A percentile compares a stretch with the other conserved stretches of the same genome.
These are phyloP conservation scores for Metarhizium humberi DNA, from an alignment of 2,329 filamentous ascomycete species.

Conservation along the genomic window DNA sequence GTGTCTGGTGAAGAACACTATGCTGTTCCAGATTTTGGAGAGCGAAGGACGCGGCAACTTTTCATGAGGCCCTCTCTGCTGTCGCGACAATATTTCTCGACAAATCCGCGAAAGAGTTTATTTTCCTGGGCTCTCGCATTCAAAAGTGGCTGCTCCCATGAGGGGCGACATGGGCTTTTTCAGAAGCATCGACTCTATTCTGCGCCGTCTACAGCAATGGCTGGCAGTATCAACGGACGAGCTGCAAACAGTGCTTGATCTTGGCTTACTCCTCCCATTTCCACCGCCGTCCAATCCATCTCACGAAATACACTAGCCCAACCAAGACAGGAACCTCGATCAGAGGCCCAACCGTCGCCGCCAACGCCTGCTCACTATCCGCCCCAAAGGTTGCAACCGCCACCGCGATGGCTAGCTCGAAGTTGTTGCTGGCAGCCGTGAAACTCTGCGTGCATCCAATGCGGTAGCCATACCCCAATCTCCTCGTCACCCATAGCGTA, in stretches of 20 bases:
- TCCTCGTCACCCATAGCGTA: slow-evolving; percentile 53
- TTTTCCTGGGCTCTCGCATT: no score
- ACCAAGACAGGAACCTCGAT: slow-evolving; percentile 81
- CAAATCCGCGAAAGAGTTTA: no score
- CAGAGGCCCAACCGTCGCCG: slow-evolving; percentile 73
- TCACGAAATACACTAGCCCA: slow-evolving; percentile 58
- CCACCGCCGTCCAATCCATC: slow-evolving; percentile 4
- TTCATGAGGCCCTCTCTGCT: background rate
- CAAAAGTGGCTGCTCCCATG: background rate
- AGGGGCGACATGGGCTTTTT: background rate
- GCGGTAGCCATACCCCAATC: slow-evolving; percentile 66
- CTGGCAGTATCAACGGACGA: background rate
- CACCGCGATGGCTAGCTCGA: slow-evolving; percentile 84
- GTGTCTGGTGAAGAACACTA: slow-evolving; percentile 24
- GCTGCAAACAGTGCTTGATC: background rate
- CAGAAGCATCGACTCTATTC: background rate
- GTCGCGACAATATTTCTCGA: background rate
- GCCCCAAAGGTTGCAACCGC: slow-evolving; percentile 73
- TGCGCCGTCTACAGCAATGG: background rate
- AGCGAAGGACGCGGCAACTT: slow-evolving; percentile 1
- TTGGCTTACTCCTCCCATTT: slow-evolving; percentile 1
- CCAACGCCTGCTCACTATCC: slow-evolving; percentile 69
- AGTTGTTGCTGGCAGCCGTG: slow-evolving; percentile 87
- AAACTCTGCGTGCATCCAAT: slow-evolving; percentile 71
- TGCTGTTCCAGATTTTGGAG: slow-evolving; percentile 26